Evolutionary conservation across 1,284 basidiomycete genomes (phyloP).

Genomic region (Cerioporus squamosus): DNA sequence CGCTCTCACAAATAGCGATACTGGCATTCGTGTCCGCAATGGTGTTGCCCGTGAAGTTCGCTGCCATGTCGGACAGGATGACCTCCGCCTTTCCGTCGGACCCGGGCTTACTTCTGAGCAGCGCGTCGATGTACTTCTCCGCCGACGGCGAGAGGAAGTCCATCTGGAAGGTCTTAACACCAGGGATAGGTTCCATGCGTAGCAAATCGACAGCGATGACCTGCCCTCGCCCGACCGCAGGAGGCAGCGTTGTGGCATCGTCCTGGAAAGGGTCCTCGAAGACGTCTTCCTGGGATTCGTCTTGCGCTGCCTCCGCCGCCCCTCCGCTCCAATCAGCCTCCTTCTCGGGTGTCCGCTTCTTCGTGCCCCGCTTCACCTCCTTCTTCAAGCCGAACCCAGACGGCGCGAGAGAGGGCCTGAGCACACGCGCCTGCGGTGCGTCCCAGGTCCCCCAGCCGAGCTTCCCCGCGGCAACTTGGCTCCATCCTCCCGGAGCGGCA

Average conservation of each 20-base stretch:
- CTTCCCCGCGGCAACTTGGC: slow-evolving; percentile 74
- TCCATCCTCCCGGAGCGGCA: slow-evolving; percentile 89
- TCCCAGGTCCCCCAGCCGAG: slow-evolving; percentile 37
- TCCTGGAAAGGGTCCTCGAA: slow-evolving; percentile 10
- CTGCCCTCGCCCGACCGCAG: slow-evolving; percentile 46
- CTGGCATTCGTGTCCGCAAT: slow-evolving; percentile 62
- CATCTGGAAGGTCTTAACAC: slow-evolving; percentile 70
- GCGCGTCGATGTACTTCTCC: slow-evolving; percentile 46
- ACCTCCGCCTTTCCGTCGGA: slow-evolving; percentile 61
- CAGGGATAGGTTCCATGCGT: slow-evolving; percentile 66
- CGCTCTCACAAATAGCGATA: slow-evolving; percentile 65
- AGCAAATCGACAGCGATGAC: slow-evolving; percentile 80
- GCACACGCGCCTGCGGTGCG: not conserved
- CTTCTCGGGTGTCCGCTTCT: not conserved
- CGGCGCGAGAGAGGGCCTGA: not conserved
- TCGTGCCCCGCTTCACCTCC: not conserved
- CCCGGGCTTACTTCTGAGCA: slow-evolving; percentile 40
- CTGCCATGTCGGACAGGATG: slow-evolving; percentile 80
- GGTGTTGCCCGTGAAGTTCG: slow-evolving; percentile 69
- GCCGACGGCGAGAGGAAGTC: slow-evolving; percentile 76
- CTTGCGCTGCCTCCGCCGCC: not conserved
- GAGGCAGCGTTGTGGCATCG: not conserved
- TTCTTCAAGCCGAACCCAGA: slow-evolving; percentile 20
- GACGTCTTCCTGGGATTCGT: slow-evolving; percentile 5
- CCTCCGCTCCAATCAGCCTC: slow-evolving; percentile 3